phyloP scores from a whole-genome alignment of 1,284 basidiomycete species.

The Meripilus lineatus region DNA sequence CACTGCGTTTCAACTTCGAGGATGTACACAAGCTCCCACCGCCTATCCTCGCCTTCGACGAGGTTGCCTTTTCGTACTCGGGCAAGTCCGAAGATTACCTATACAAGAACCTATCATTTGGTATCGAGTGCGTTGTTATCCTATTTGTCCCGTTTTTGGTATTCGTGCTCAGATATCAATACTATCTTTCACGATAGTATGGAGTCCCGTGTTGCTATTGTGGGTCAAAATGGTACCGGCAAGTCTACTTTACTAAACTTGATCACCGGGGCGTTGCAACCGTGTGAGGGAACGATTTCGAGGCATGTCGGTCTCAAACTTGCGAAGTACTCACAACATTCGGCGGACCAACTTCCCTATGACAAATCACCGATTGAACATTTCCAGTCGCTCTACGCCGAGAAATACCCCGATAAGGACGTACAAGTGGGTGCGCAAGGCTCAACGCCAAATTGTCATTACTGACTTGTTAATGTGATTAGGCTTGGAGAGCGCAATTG shows the following conservation, averaged over 20 bases:
- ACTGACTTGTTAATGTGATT: conserved; percentile 11
- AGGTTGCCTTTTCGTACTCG: conserved; percentile 94
- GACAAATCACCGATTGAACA: conserved; percentile 92
- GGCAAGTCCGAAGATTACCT: conserved; percentile 86
- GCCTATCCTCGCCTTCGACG: conserved; percentile 94
- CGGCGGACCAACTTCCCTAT: conserved; percentile 97
- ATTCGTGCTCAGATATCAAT: conserved; percentile 1
- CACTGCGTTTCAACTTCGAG: conserved; percentile 93
- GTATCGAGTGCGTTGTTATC: conserved; percentile 78
- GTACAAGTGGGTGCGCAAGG: conserved; percentile 41
- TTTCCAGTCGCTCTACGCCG: conserved; percentile 76
- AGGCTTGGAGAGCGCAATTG: conserved; percentile 93
- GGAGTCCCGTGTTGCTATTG: conserved; percentile 95
- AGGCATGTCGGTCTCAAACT: conserved; percentile 91
- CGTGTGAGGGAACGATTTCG: conserved; percentile 80
- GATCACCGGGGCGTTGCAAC: conserved; percentile 83
- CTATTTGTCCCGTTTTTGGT: conserved; percentile 8
- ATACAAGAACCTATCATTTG: conserved; percentile 86
- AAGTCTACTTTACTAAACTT: conserved; percentile 97
- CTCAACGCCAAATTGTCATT: background rate
- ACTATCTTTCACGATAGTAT: conserved; percentile 49
- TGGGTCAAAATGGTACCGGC: conserved; percentile 97
- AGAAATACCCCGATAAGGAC: conserved; percentile 96
- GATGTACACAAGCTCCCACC: conserved; percentile 92
- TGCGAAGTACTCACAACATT: conserved; percentile 98